Evolutionary conservation across 768 basidiomycete species (phyloP).

Genomic region (Lyophyllum decastes): DNA sequence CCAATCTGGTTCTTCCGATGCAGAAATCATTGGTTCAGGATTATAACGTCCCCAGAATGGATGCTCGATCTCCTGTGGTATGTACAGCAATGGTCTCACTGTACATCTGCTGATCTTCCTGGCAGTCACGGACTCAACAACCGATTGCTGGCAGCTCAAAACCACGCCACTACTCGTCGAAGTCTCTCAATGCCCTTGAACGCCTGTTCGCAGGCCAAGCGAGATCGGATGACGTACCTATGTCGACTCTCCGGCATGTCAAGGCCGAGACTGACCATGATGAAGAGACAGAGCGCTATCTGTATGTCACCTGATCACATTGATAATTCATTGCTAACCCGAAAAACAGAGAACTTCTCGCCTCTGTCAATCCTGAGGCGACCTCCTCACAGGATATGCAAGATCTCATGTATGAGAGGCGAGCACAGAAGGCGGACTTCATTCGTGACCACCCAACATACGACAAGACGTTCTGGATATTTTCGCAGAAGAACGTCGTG

Average conservation of each 20-base stretch:
- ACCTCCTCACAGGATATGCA: constrained; percentile 50
- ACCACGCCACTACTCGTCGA: constrained; percentile 53
- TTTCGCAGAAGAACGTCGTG: constrained; percentile 75
- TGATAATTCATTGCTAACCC: not conserved
- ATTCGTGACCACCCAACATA: constrained; percentile 87
- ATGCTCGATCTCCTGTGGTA: constrained; percentile 31
- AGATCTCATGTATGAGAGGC: constrained; percentile 68
- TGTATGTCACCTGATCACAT: constrained; percentile 48
- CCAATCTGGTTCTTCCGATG: constrained; percentile 77
- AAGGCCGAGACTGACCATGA: constrained; percentile 34
- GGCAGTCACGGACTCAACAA: constrained; percentile 23
- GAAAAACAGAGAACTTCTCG: constrained; percentile 63
- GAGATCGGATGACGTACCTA: constrained; percentile 54
- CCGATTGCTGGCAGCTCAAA: constrained; percentile 27
- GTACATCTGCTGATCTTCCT: not conserved
- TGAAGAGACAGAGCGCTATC: constrained; percentile 70
- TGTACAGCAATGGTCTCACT: not conserved
- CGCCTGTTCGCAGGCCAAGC: constrained; percentile 64
- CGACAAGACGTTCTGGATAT: constrained; percentile 88
- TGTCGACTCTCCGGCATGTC: constrained; percentile 53
- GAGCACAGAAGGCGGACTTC: constrained; percentile 82
- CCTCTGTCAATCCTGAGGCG: constrained; percentile 58
- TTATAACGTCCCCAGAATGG: constrained; percentile 40
- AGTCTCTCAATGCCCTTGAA: constrained; percentile 62
- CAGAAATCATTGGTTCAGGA: constrained; percentile 74